These are phyloP conservation scores for Gentiana straminea DNA, from an alignment of 257 asterid species.

Conservation along the genomic window DNA sequence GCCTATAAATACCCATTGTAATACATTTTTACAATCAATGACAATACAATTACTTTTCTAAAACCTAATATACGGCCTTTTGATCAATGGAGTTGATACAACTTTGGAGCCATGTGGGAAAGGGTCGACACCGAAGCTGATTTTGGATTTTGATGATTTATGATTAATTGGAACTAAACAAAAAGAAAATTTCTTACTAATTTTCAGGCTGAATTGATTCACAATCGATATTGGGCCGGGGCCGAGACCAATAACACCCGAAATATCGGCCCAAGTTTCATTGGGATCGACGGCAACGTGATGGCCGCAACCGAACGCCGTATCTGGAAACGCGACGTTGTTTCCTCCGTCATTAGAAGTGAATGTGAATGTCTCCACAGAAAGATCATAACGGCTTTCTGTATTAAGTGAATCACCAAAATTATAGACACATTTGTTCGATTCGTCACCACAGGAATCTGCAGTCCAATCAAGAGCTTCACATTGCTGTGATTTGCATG, in stretches of 20 bases:
- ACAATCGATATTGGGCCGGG: slow-evolving; percentile 21
- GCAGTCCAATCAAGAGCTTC: background rate
- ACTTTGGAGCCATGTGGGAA: slow-evolving; percentile 18
- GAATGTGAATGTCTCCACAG: slow-evolving; percentile 33
- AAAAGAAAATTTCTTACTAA: slow-evolving; percentile 42
- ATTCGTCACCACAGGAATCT: slow-evolving; percentile 2
- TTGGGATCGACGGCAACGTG: slow-evolving; percentile 28
- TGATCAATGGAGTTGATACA: slow-evolving; percentile 35
- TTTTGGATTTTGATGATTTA: slow-evolving; percentile 24
- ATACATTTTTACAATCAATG: too few relatives aligned
- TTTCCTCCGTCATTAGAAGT: slow-evolving; percentile 7
- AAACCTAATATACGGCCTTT: slow-evolving; percentile 17
- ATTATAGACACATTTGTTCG: slow-evolving; percentile 22
- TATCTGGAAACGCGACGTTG: slow-evolving; percentile 14
- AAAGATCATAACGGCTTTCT: slow-evolving; percentile 24
- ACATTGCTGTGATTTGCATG: slow-evolving; percentile 26
- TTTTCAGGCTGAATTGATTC: slow-evolving; percentile 21
- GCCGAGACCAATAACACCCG: slow-evolving; percentile 57
- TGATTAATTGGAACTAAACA: slow-evolving; percentile 22
- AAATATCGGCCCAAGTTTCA: background rate
- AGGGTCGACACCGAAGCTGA: slow-evolving; percentile 37
- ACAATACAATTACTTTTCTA: slow-evolving; percentile 15
- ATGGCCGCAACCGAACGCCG: slow-evolving; percentile 49
- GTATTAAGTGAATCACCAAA: slow-evolving; percentile 29
- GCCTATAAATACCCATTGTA: too few relatives aligned